Percentiles rank a stretch among this genome's conserved stretches.
These are phyloP conservation scores for Euphorbia corollata DNA, from an alignment of 441 rosid genomes.

Conservation along the genomic window DNA sequence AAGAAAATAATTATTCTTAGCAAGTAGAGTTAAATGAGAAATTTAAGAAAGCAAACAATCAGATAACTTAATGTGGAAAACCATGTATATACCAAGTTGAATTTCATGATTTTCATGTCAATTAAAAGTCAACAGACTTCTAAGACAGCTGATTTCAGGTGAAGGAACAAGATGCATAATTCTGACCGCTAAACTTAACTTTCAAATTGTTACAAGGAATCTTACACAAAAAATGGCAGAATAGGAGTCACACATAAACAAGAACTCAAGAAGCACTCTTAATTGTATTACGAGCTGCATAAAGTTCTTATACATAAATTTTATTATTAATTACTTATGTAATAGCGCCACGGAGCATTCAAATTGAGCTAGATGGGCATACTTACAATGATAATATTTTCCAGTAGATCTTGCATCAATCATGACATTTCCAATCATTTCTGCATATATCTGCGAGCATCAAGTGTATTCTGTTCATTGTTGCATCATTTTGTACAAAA, in stretches of 20 bases:
- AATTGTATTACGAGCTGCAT: background rate
- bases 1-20: slow-evolving; percentile 1
- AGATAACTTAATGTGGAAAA: background rate
- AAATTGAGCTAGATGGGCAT: background rate
- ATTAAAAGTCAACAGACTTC: slow-evolving; percentile 3
- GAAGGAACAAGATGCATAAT: background rate
- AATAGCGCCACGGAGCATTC: background rate
- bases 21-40: background rate
- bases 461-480: background rate
- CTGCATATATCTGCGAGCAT: slow-evolving; percentile 72
- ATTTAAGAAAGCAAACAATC: background rate
- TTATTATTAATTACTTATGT: background rate
- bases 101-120: slow-evolving; percentile 9
- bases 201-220: background rate
- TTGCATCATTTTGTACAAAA: background rate
- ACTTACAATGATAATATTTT: slow-evolving; percentile 96
- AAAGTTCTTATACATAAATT: background rate
- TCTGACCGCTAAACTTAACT: background rate
- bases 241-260: background rate
- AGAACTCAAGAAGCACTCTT: background rate
- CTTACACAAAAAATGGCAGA: background rate
- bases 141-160: background rate
- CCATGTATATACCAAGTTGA: background rate
- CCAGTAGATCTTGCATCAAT: slow-evolving; percentile 98
- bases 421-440: slow-evolving; percentile 99